A percentile compares a stretch with the other conserved stretches of the same genome.
These are phyloP conservation scores for Chlorella sorokiniana DNA, from an alignment of 139 green algal genomes.

Conservation along the genomic window DNA sequence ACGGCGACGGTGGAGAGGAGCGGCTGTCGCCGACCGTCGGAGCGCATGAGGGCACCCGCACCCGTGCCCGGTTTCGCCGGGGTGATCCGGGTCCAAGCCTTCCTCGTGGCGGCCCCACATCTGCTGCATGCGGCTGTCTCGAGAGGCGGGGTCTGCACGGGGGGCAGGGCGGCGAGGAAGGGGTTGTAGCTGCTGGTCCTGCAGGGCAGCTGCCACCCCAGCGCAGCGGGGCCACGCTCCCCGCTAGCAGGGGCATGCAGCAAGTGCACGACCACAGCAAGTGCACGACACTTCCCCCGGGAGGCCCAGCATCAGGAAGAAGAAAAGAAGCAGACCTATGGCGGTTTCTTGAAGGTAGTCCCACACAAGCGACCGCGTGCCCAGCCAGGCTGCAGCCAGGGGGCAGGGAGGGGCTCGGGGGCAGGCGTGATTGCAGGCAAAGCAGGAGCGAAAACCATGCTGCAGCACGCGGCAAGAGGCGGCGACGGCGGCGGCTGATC, in stretches of 20 bases:
- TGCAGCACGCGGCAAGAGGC: too few species aligned
- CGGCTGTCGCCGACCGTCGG: too few species aligned
- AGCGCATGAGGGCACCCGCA: neutral
- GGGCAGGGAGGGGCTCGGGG: neutral
- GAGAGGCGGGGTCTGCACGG: neutral
- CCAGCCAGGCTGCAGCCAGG: neutral
- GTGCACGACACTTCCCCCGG: neutral
- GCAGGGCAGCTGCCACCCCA: too few species aligned
- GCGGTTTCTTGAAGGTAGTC: neutral
- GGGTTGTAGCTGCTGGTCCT: too few species aligned
- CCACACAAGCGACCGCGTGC: neutral
- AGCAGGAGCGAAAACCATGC: neutral
- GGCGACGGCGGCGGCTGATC: too few species aligned
- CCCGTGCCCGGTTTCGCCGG: neutral
- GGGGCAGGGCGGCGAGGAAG: neutral
- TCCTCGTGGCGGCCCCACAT: neutral
- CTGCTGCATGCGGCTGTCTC: neutral
- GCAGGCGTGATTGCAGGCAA: neutral
- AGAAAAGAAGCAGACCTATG: neutral
- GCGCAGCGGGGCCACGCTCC: too few species aligned
- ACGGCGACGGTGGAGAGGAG: too few species aligned
- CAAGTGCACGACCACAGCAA: neutral
- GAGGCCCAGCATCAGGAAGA: neutral
- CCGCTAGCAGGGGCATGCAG: neutral
- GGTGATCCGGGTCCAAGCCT: neutral